Conservation (phyloP, 2,329 filamentous ascomycete genomes). For the Xylaria hypoxylon region DNA sequence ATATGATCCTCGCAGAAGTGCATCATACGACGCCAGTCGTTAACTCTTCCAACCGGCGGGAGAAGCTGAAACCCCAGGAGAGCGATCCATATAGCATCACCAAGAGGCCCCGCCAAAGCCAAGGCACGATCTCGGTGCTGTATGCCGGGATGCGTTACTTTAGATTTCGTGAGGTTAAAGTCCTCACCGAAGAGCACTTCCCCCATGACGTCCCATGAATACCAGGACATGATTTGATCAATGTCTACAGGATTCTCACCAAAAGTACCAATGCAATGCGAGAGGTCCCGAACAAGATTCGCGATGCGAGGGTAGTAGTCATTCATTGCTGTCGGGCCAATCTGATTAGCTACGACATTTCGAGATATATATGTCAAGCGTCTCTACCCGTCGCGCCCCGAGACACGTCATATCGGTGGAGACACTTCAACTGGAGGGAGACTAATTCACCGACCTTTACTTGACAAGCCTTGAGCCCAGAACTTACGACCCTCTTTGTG, state of each 20-base stretch:
- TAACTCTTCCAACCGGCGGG: slow-evolving; percentile 32
- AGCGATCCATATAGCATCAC: slow-evolving; percentile 39
- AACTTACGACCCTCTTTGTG: slow-evolving; percentile 40
- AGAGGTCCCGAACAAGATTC: slow-evolving; percentile 31
- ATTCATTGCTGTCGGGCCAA: slow-evolving; percentile 32
- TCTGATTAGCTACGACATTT: slow-evolving; percentile 4
- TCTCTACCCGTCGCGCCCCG: neutral
- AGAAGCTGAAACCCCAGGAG: slow-evolving; percentile 38
- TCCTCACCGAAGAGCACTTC: slow-evolving; percentile 40
- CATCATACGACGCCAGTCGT: slow-evolving; percentile 40
- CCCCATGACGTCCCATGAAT: slow-evolving; percentile 41
- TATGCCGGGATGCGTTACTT: slow-evolving; percentile 33
- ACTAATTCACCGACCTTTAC: slow-evolving; percentile 33
- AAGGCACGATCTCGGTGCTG: slow-evolving; percentile 38
- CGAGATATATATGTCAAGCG: neutral
- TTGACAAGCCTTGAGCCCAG: slow-evolving; percentile 37
- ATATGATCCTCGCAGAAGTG: slow-evolving; percentile 41
- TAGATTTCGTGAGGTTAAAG: slow-evolving; percentile 35
- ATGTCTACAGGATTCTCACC: slow-evolving; percentile 29
- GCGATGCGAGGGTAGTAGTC: slow-evolving; percentile 38
- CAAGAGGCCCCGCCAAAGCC: slow-evolving; percentile 37
- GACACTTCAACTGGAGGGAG: neutral
- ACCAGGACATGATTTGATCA: slow-evolving; percentile 41
- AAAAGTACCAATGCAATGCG: slow-evolving; percentile 30
- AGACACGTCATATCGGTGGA: neutral